Conservation (phyloP, 2,329 filamentous ascomycete genomes). For the Pseudogymnoascus sp. region DNA sequence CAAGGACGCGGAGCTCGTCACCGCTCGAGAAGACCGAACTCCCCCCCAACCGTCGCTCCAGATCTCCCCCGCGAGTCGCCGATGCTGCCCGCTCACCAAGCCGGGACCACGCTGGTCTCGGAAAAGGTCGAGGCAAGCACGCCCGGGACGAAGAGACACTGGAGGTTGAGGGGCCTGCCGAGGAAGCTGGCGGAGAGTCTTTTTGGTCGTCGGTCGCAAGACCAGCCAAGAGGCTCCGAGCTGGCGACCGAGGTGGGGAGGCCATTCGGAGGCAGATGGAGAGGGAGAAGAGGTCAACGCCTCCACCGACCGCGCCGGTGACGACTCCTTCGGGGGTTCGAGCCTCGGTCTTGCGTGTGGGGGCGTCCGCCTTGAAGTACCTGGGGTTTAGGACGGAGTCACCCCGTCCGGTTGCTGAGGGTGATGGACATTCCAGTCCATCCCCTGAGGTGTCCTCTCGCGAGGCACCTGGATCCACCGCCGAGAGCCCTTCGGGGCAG, state of each 20-base stretch:
- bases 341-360: not conserved
- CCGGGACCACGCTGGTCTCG: not conserved
- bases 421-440: not conserved
- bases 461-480: not conserved
- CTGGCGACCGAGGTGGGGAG: slow-evolving; percentile 8
- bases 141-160: not conserved
- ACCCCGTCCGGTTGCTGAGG: not conserved
- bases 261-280: not conserved
- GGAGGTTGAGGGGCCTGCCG: not conserved
- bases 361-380: slow-evolving; percentile 2
- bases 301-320: not conserved
- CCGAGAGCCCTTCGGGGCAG: not conserved
- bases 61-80: not conserved
- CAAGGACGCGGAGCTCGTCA: slow-evolving; percentile 3
- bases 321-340: not conserved
- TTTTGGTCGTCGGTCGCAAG: slow-evolving; percentile 1
- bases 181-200: not conserved
- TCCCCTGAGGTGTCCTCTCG: slow-evolving; percentile 4
- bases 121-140: not conserved
- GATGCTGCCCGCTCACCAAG: not conserved
- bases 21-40: not conserved
- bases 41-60: not conserved
- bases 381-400: slow-evolving; percentile 1
- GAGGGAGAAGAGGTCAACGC: not conserved
- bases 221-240: slow-evolving; percentile 7